phyloP scores from a whole-genome alignment of 2,329 filamentous ascomycete genomes.

The Microcera coccophila region DNA sequence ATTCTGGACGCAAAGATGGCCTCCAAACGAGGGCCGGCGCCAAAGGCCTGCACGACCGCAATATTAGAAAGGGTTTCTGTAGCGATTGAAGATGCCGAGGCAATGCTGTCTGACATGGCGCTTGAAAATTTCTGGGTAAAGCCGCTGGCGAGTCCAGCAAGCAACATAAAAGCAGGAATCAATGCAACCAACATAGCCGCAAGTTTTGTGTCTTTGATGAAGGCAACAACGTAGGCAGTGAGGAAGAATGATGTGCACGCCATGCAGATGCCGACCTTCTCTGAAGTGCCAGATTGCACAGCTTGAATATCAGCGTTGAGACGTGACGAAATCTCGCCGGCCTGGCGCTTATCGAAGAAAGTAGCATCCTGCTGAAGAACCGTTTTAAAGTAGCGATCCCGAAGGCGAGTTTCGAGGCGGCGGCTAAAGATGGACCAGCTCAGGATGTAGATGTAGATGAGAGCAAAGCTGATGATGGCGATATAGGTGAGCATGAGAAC shows the following conservation, averaged over 20 bases:
- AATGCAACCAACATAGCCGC: constrained; percentile 62
- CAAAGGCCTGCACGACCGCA: constrained; percentile 60
- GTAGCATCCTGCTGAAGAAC: constrained; percentile 59
- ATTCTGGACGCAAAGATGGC: constrained; percentile 54
- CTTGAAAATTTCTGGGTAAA: constrained; percentile 51
- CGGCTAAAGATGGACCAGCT: constrained; percentile 64
- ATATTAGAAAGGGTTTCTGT: constrained; percentile 60
- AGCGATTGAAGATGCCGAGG: constrained; percentile 58
- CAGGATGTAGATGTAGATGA: constrained; percentile 61
- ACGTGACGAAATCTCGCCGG: constrained; percentile 60
- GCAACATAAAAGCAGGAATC: constrained; percentile 59
- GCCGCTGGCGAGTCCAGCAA: constrained; percentile 52
- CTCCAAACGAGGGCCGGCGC: constrained; percentile 56
- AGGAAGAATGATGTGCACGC: constrained; percentile 62
- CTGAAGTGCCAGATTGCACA: constrained; percentile 64
- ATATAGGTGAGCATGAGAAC: constrained; percentile 61
- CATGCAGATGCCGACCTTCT: constrained; percentile 66
- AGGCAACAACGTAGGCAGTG: constrained; percentile 63
- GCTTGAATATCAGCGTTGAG: constrained; percentile 63
- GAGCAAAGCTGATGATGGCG: constrained; percentile 57
- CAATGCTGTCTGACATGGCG: constrained; percentile 50
- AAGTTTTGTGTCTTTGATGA: constrained; percentile 59
- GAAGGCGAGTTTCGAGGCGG: constrained; percentile 58
- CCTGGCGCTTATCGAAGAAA: constrained; percentile 60
- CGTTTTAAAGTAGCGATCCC: constrained; percentile 56